Evolutionary conservation across 352 stramenopile species (phyloP).

Genomic region (Phytopythium montanum): DNA sequence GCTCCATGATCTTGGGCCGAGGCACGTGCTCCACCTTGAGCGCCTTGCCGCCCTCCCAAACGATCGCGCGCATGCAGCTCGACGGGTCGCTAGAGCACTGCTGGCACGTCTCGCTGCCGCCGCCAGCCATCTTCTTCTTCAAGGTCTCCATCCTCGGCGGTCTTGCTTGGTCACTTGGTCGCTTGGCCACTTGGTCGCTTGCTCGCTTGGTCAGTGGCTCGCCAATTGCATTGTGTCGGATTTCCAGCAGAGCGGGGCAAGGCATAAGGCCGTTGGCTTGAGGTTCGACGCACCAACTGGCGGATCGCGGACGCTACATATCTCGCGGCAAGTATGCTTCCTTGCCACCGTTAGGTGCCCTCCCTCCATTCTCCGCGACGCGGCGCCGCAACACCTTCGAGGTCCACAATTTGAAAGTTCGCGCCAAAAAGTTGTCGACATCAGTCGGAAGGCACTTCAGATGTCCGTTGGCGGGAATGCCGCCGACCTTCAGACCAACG

Average conservation of each 20-base stretch:
- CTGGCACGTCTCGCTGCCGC: conserved; percentile 17
- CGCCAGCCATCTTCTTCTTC: conserved; percentile 19
- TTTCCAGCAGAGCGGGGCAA: background rate
- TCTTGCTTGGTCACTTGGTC: background rate
- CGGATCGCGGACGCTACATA: background rate
- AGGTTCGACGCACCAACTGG: background rate
- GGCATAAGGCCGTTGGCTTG: background rate
- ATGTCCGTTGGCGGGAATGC: background rate
- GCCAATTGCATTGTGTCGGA: background rate
- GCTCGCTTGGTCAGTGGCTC: background rate
- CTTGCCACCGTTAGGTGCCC: background rate
- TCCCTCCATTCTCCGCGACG: background rate
- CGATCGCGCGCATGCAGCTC: conserved; percentile 57
- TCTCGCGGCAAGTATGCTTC: background rate
- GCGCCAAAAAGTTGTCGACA: background rate
- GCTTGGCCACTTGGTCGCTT: background rate
- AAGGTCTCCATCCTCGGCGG: conserved; percentile 24
- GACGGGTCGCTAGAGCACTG: conserved; percentile 29
- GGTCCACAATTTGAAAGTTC: too few species aligned
- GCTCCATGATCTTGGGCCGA: conserved; percentile 53
- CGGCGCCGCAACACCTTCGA: conserved; percentile 1
- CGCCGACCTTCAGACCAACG: background rate
- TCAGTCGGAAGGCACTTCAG: too few species aligned
- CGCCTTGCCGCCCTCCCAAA: conserved; percentile 48
- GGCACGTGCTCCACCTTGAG: conserved; percentile 50